Base-by-base conservation (phyloP, 495 filamentous ascomycete species). In the Annulohypoxylon bovei region DNA sequence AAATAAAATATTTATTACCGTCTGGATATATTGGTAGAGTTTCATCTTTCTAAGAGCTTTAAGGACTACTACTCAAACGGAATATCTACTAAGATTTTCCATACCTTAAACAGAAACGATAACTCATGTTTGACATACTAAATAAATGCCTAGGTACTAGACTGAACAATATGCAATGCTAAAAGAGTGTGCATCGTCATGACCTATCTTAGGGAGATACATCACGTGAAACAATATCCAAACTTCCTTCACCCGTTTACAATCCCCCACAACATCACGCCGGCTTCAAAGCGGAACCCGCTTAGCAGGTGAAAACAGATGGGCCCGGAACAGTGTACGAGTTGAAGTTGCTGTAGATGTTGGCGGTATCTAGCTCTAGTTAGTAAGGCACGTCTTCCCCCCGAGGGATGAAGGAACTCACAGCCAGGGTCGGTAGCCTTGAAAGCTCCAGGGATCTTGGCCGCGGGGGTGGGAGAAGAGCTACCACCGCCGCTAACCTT, bases 401-500 rank as follows among this genome's bases (percentile, higher is more conserved):
- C 11, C 23, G 14, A 56, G 18, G 33, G 11, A n/a, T 6, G 14
- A 42, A 25, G 28, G 14, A 39, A 68, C 70, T 72, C 16, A 72
- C 70, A 87, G 16, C 86, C 86, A 0, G 87, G 82, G 54, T 89
- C 86, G 0, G 78, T 85, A 9, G 80, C 80, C 67, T 84, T 84
- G 78, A 88, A 83, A 16, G 82, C 81, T 0, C 86, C 85, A 0
- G 86, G 86, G 37, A 88, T 88, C 63, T 82, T 77, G 44, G 81
- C 84, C 0, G 78, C 81, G 0, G 82, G 82, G 0, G 67, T 75
- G 0, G 86, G 86, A 20, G 71, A 79, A 20, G 77, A 75, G 63
- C 66, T 83, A 33, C 88, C 88, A 27, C 86, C 84, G 16, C 84
- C 84, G 6, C 78, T 82, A 54, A 91, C 83, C 18, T 79, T 86